Conservation (phyloP, 306 rosid species). For the Potentilla sterilis region DNA sequence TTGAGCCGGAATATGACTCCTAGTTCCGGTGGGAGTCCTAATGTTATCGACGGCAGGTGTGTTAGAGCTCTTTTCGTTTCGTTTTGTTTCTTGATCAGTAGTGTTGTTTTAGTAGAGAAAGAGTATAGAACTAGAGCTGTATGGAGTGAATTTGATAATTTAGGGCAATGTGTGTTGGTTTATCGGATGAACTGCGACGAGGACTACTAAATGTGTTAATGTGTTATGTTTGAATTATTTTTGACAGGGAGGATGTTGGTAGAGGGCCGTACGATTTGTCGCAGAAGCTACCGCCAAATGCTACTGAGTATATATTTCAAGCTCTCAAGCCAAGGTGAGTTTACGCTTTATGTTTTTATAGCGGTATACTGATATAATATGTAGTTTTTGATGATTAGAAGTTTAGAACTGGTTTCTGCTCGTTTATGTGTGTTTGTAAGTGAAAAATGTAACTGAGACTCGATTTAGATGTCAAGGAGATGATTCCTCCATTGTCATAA, state of each 20-base stretch:
- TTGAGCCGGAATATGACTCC: conserved; percentile 22
- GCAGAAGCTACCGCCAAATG: conserved; percentile 59
- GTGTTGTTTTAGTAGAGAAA: neutral
- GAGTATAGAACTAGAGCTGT: too few species aligned
- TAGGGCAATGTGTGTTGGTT: neutral
- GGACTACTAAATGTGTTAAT: conserved; percentile 5
- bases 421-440: neutral
- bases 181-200: conserved; percentile 10
- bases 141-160: neutral
- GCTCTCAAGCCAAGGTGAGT: conserved; percentile 72
- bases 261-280: conserved; percentile 39
- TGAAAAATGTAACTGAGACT: too few species aligned
- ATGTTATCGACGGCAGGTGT: conserved; percentile 43
- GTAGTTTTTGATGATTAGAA: neutral
- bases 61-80: conserved; percentile 19
- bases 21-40: conserved; percentile 22
- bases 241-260: conserved; percentile 43
- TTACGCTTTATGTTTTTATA: neutral
- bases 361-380: neutral
- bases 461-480: neutral
- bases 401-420: neutral
- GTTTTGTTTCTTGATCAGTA: neutral
- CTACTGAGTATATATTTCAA: conserved; percentile 60
- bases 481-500: neutral
- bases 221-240: neutral